Evolutionary conservation across 805 yeast species (phyloP).

Genomic region (Saturnispora galanensis): DNA sequence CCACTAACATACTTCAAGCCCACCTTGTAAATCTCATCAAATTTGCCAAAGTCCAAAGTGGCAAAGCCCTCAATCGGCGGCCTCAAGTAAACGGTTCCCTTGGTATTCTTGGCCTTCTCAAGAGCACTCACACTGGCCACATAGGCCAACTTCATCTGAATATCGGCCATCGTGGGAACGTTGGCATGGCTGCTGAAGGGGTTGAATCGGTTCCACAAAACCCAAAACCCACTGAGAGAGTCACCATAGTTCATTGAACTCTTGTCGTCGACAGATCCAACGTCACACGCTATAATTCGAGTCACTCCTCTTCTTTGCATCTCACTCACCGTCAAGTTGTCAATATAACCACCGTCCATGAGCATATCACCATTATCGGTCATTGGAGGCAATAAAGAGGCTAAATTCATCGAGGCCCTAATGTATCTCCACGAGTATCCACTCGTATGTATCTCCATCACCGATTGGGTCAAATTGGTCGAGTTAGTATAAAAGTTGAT

Average conservation of each 20-base stretch:
- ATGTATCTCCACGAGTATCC: slow-evolving; percentile 96
- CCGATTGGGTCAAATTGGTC: slow-evolving; percentile 87
- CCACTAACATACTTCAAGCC: slow-evolving; percentile 68
- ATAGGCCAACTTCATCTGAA: slow-evolving; percentile 85
- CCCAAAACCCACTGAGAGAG: slow-evolving; percentile 89
- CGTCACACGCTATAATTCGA: slow-evolving; percentile 85
- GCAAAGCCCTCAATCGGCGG: slow-evolving; percentile 93
- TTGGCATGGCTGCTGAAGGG: slow-evolving; percentile 82
- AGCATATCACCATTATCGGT: slow-evolving; percentile 88
- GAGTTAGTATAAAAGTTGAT: slow-evolving; percentile 80
- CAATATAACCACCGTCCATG: slow-evolving; percentile 93
- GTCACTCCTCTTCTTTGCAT: slow-evolving; percentile 87
- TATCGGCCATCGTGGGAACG: slow-evolving; percentile 91
- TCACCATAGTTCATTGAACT: slow-evolving; percentile 90
- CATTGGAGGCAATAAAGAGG: slow-evolving; percentile 84
- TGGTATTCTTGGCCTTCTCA: slow-evolving; percentile 73
- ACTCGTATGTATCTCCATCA: slow-evolving; percentile 86
- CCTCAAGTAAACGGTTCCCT: slow-evolving; percentile 78
- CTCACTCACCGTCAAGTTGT: slow-evolving; percentile 83
- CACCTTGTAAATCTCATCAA: slow-evolving; percentile 78
- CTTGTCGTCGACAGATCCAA: slow-evolving; percentile 88
- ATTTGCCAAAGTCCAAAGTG: slow-evolving; percentile 84
- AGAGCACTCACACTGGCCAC: slow-evolving; percentile 92
- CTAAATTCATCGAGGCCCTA: slow-evolving; percentile 93
- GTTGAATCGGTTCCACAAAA: slow-evolving; percentile 73